phyloP scores from a whole-genome alignment of 2,329 filamentous ascomycete genomes.

The Thermoascus crustaceus region DNA sequence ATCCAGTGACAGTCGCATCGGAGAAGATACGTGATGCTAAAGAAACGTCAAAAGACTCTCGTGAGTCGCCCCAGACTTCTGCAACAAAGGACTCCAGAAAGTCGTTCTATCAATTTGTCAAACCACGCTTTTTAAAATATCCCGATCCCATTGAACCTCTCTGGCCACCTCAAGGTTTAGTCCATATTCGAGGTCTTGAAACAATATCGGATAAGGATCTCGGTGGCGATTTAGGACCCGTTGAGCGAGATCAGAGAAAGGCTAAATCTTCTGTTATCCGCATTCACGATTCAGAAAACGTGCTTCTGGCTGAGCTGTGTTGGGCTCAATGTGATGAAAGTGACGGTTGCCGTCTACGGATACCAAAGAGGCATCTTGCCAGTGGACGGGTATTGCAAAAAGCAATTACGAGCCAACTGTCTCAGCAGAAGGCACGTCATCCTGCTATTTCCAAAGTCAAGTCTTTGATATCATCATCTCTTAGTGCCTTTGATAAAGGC shows the following conservation, averaged over 20 bases:
- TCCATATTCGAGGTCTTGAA: constrained; percentile 44
- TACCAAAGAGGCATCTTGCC: constrained; percentile 20
- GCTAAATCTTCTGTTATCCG: constrained; percentile 25
- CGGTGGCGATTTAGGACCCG: not conserved
- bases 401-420: constrained; percentile 22
- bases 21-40: too few species aligned
- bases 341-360: constrained; percentile 12
- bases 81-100: constrained; percentile 2
- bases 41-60: not conserved
- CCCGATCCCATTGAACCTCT: constrained; percentile 26
- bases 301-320: constrained; percentile 15
- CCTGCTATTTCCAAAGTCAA: constrained; percentile 55
- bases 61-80: not conserved
- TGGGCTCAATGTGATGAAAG: not conserved
- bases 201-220: not conserved
- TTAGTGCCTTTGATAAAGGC: constrained; percentile 74
- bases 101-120: constrained; percentile 11
- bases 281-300: constrained; percentile 28
- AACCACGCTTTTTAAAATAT: constrained; percentile 18
- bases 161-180: constrained; percentile 31
- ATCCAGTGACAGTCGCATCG: not conserved
- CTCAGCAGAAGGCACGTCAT: constrained; percentile 35
- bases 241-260: constrained; percentile 25
- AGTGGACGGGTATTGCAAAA: constrained; percentile 23
- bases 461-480: constrained; percentile 48